phyloP scores from a whole-genome alignment of 805 yeast species.

The Tetrapisispora nanseiensis region DNA sequence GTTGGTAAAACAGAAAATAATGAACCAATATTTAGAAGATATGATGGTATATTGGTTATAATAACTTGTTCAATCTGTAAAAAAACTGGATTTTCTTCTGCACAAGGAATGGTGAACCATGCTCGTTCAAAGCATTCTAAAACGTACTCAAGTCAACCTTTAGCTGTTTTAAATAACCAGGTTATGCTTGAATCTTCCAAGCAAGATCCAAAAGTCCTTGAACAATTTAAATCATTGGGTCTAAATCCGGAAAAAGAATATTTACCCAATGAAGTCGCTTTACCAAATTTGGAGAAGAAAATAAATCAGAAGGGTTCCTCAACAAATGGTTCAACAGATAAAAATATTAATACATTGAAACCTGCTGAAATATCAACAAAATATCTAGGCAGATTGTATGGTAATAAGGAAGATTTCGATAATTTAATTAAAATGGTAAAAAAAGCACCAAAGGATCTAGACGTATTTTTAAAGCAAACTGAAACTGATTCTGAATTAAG shows the following conservation, averaged over 20 bases:
- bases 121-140: slow-evolving; percentile 64
- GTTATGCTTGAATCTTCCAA: slow-evolving; percentile 34
- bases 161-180: slow-evolving; percentile 61
- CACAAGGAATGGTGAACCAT: slow-evolving; percentile 75
- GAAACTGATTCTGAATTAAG: slow-evolving; percentile 7
- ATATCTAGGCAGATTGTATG: slow-evolving; percentile 21
- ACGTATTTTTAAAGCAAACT: slow-evolving; percentile 14
- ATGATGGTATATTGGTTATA: slow-evolving; percentile 62
- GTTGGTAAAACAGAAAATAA: slow-evolving; percentile 31
- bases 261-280: slow-evolving; percentile 22
- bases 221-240: slow-evolving; percentile 19
- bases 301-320: background rate
- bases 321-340: background rate
- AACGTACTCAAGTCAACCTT: slow-evolving; percentile 61
- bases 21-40: slow-evolving; percentile 50
- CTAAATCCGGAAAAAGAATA: slow-evolving; percentile 21
- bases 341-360: background rate
- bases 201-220: slow-evolving; percentile 19
- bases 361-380: slow-evolving; percentile 5
- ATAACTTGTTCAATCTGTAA: slow-evolving; percentile 61
- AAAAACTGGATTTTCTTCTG: slow-evolving; percentile 61
- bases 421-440: slow-evolving; percentile 23
- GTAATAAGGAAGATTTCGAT: slow-evolving; percentile 18
- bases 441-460: slow-evolving; percentile 22
- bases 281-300: slow-evolving; percentile 9